These are phyloP conservation scores for Debaryomyces subglobosus DNA, from an alignment of 1,139 yeast species.

Conservation along the genomic window DNA sequence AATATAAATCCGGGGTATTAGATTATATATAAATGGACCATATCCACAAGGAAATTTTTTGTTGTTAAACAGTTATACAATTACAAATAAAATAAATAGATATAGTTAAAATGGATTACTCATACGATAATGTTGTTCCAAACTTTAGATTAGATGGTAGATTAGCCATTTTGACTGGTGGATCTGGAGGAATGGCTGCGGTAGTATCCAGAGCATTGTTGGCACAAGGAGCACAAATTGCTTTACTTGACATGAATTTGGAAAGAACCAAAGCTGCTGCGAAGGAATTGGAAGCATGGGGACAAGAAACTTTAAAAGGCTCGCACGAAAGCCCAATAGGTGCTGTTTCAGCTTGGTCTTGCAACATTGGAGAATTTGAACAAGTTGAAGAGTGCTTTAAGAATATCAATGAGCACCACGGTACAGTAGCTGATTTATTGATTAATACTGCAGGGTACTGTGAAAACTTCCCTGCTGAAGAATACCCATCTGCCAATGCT, in stretches of 20 bases:
- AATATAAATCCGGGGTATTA: constrained; percentile 5
- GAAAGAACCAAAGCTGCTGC: constrained; percentile 65
- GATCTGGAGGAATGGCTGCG: constrained; percentile 78
- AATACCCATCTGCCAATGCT: constrained; percentile 72
- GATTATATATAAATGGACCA: constrained; percentile 2
- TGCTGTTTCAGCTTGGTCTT: constrained; percentile 68
- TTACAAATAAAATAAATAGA: background rate
- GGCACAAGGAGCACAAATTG: constrained; percentile 74
- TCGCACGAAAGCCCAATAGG: constrained; percentile 40
- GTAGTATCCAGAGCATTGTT: constrained; percentile 69
- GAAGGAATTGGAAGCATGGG: constrained; percentile 59
- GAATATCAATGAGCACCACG: constrained; percentile 58
- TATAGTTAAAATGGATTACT: constrained; percentile 26
- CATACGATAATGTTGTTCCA: constrained; percentile 52
- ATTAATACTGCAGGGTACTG: constrained; percentile 86
- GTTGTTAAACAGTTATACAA: background rate
- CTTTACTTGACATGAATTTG: constrained; percentile 72
- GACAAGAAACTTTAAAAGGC: constrained; percentile 48
- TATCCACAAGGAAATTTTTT: background rate
- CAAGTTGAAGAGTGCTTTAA: constrained; percentile 58
- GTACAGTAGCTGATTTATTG: constrained; percentile 62
- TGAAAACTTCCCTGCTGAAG: constrained; percentile 76
- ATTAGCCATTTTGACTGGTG: constrained; percentile 77
- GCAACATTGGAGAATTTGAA: constrained; percentile 71
- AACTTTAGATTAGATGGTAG: constrained; percentile 70